phyloP scores from a whole-genome alignment of 2,329 filamentous ascomycete genomes.

The Arthrobotrys iridis region DNA sequence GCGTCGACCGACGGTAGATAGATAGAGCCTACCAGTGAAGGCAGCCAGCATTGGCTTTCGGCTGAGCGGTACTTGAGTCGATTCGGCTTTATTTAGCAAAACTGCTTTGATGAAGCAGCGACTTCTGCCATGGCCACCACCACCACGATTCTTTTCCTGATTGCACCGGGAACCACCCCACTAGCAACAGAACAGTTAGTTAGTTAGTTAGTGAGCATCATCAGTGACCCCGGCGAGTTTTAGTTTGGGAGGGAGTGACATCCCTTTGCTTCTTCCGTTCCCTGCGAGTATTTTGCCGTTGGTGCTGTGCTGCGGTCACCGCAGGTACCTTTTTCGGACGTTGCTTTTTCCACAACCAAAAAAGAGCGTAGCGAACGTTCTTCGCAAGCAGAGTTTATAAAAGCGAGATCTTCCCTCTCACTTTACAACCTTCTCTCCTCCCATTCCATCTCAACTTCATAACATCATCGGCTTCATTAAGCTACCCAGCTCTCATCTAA shows the following conservation, averaged over 20 bases:
- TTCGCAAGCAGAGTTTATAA: conserved; percentile 48
- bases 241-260: neutral
- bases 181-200: conserved; percentile 2
- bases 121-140: conserved; percentile 8
- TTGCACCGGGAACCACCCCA: conserved; percentile 4
- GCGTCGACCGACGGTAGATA: neutral
- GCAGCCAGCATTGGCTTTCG: neutral
- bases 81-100: conserved; percentile 21
- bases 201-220: no score
- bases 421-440: conserved; percentile 14
- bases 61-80: neutral
- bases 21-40: neutral
- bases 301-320: conserved; percentile 38
- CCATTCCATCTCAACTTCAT: conserved; percentile 14
- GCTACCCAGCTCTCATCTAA: conserved; percentile 1
- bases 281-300: conserved; percentile 53
- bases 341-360: conserved; percentile 32
- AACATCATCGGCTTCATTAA: conserved; percentile 15
- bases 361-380: conserved; percentile 4
- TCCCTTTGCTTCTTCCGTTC: conserved; percentile 28
- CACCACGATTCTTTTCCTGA: neutral
- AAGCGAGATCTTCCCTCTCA: conserved; percentile 50
- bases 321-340: conserved; percentile 23
- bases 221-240: conserved; percentile 28
- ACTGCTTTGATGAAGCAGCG: neutral